Evolutionary conservation across 352 stramenopile species (phyloP), one percentile per base, ranked within the genome.

Genomic region (Globisporangium okanoganense): DNA sequence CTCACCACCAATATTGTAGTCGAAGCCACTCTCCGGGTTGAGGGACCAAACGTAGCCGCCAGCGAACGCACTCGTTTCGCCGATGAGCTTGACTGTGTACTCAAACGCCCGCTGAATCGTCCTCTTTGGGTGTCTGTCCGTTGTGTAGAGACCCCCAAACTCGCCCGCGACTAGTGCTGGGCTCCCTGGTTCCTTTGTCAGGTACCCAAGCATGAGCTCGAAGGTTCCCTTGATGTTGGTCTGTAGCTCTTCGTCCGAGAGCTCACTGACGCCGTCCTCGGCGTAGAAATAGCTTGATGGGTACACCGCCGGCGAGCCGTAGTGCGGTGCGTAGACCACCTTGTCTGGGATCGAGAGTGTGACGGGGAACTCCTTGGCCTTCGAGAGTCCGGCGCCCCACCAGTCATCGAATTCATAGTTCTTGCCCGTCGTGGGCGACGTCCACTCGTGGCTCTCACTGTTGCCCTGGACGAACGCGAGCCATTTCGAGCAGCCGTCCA

Each of bases 301-400:
- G 25, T 80, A 88, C 58, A 87, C 78, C 1, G 76, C 75, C 2
- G 82, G 77, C 4, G 77, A 88, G 68, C 87, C 85, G 60, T 88
- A 92, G 65, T 92, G 83, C 29, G 83, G 83, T 2, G 81, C 83
- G 51, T 85, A 92, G 6, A 92, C 83, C n/a, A 92, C 66, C 55
- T 92, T 92, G 61, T 87, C 66, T 7, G 69, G 44, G 9, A 75
- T 64, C 9, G 56, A 65, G 58, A 90, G 82, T 14, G 76, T 74
- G 12, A 88, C 48, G 1, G 75, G 69, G 24, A 75, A 66, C n/a
- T 73, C 66, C 13, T 68, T 64, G 20, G 70, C 75, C 3, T 69
- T 57, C 64, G 84, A 73, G 0, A 90, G 67, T 0, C 76, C 78
- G 14, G 75, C 76, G 24, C 80, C 80, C 41, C 84, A 49, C 78